Evolutionary conservation across 179 eudicot genomes (phyloP), one percentile per base, ranked within the genome.

Genomic region (Camellia oleifera): DNA sequence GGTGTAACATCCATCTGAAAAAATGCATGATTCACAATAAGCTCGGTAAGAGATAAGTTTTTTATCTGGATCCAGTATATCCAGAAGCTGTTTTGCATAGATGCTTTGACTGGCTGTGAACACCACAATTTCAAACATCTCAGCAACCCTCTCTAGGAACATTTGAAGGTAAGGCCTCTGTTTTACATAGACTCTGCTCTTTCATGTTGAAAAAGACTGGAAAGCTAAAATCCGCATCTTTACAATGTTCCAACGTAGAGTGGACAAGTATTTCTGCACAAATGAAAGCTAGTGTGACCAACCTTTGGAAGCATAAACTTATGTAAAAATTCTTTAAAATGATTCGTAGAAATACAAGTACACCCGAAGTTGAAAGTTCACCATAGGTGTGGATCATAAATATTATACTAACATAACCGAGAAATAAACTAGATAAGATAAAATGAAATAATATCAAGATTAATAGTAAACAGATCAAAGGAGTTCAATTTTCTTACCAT

Each of bases 91-190:
- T n/a, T 88, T 86, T 3, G 99, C 99, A 78, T 96, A 96, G 74
- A 94, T 90, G 90, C 97, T 94, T 85, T 92, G 98, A 85, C 99
- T 96, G 82, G 99, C 99, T 58, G 99, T 96, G 85, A 96, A 96
- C 68, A 96, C 85, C 79, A 96, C 87, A 77, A 94, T 79, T 81
- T 96, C 92, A 89, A 96, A 96, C 97, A 96, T 90, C 78, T 93
- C 92, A 26, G 98, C 91, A 57, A 96, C 97, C 83, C 82, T 92
- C 85, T 89, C 90, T 81, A 96, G 82, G 82, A 96, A 96, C 76
- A 84, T 75, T 26, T 82, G 90, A 65, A 96, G 98, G 72, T 92
- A 85, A 71, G 99, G 99, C 87, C 99, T 90, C 85, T 88, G 84
- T 84, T 86, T 94, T 54, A 96, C 99, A 83, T 94, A 94, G 17